phyloP scores from a whole-genome alignment of 768 basidiomycete genomes.

The Hygrophoropsis aurantiaca region DNA sequence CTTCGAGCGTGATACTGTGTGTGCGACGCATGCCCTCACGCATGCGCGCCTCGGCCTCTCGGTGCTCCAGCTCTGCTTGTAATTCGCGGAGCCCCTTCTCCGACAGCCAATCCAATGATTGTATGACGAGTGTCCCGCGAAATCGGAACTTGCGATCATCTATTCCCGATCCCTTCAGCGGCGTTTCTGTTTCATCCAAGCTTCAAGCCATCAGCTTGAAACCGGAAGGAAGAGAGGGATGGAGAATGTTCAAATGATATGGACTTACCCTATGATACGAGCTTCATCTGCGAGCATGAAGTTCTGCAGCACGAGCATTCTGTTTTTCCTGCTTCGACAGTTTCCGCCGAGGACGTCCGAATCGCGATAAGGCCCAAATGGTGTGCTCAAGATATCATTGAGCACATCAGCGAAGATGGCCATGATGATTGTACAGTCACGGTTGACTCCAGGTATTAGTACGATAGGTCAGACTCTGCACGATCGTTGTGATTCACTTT shows the following conservation, averaged over 20 bases:
- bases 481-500: no score
- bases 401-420: constrained; percentile 9
- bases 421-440: no score
- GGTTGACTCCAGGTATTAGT: no score
- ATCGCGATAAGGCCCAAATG: constrained; percentile 32
- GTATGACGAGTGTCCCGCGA: constrained; percentile 50
- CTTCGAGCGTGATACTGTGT: constrained; percentile 33
- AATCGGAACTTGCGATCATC: constrained; percentile 42
- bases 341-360: constrained; percentile 19
- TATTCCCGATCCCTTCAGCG: constrained; percentile 25
- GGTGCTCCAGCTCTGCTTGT: constrained; percentile 42
- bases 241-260: no score
- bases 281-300: constrained; percentile 27
- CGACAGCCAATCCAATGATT: constrained; percentile 49
- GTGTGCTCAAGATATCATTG: constrained; percentile 21
- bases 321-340: constrained; percentile 14
- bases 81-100: constrained; percentile 40
- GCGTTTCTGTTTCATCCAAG: constrained; percentile 48
- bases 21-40: constrained; percentile 14
- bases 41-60: constrained; percentile 32
- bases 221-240: background rate
- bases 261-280: constrained; percentile 24
- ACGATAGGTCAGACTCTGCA: no score
- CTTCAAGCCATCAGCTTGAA: constrained; percentile 24
- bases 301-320: constrained; percentile 24